Base-by-base conservation (phyloP, 2,329 filamentous ascomycete species). In the Lachnellula cervina region DNA sequence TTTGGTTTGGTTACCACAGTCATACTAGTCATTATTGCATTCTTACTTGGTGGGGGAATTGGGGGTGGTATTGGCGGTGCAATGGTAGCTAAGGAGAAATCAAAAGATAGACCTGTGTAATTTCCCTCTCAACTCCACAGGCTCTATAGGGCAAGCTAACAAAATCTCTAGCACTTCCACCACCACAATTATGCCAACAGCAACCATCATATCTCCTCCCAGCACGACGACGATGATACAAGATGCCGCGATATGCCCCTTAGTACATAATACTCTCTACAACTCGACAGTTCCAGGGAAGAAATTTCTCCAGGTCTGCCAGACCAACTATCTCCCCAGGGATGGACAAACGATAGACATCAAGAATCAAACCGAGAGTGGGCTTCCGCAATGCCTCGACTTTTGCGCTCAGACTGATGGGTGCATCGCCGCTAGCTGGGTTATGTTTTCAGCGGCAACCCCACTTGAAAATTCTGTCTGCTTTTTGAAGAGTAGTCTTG, bases 341-440 rank as follows among this genome's bases (percentile, higher is more conserved):
- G 32, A 44, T 0, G 55, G 47, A 2, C 52, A 62, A 52, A 51
- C 52, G 32, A 65, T 65, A 37, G 58, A 62, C 16, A 32, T 63
- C 9, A 53, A 44, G 5, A 64, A 63, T 7, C 38, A 50, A 25
- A 55, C 51, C 6, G 48, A 52, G 13, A 48, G 23, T 1, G 58
- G 43, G 16, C 54, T 64, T 13, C 28, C 60, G 25, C 40, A 46
- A 1, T 65, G 62, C 47, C 17, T 65, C 19, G 46, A 61, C 28
- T 25, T 52, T 4, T 65, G 63, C 52, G 62, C 62, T 21, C 49
- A 14, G 3, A 25, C 47, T 4, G 40, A 40, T 32, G 58, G 59
- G 6, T 65, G 62, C 43, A 50, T 62, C 11, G 63, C 59, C 14
- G 62, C 60, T 2, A 59, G 57, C 13, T 65, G 62, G 63, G 56